phyloP scores from a whole-genome alignment of 1,284 basidiomycete species.

The Pseudozyma hubeiensis region DNA sequence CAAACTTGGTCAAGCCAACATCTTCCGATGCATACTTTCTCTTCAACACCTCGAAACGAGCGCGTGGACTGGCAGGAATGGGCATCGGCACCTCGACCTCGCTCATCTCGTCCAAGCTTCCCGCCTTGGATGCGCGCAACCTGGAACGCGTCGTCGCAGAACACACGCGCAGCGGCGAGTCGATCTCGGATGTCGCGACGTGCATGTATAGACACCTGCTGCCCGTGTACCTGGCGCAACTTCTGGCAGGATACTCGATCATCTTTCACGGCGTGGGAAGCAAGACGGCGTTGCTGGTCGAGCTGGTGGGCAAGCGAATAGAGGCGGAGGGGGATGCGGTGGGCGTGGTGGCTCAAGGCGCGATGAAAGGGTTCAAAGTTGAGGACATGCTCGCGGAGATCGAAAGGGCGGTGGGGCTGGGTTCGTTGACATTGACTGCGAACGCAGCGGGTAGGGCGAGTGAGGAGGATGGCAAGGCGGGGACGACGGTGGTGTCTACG shows the following conservation, averaged over 20 bases:
- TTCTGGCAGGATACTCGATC: slow-evolving; percentile 46
- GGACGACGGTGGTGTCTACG: slow-evolving; percentile 27
- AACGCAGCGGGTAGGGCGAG: slow-evolving; percentile 1
- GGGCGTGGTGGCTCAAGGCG: slow-evolving; percentile 49
- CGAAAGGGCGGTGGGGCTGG: slow-evolving; percentile 34
- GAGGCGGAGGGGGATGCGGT: slow-evolving; percentile 46
- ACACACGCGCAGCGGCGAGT: slow-evolving; percentile 18
- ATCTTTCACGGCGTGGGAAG: slow-evolving; percentile 49
- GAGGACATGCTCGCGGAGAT: slow-evolving; percentile 45
- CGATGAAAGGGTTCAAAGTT: slow-evolving; percentile 52
- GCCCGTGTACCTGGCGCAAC: slow-evolving; percentile 43
- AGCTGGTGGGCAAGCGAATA: slow-evolving; percentile 23
- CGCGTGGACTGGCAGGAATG: slow-evolving; percentile 37
- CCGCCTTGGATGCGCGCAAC: slow-evolving; percentile 26
- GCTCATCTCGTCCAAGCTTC: slow-evolving; percentile 39
- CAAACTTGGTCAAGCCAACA: slow-evolving; percentile 40
- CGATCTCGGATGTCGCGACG: slow-evolving; percentile 25
- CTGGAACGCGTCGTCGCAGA: slow-evolving; percentile 20
- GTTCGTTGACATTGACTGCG: slow-evolving; percentile 20
- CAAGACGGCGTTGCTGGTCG: slow-evolving; percentile 31
- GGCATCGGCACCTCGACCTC: slow-evolving; percentile 22
- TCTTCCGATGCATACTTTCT: slow-evolving; percentile 51
- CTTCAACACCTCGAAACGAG: slow-evolving; percentile 47
- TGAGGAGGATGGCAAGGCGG: slow-evolving; percentile 3
- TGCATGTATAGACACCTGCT: slow-evolving; percentile 40